Conservation (phyloP, 805 yeast genomes). For the Hanseniaspora guilliermondii region DNA sequence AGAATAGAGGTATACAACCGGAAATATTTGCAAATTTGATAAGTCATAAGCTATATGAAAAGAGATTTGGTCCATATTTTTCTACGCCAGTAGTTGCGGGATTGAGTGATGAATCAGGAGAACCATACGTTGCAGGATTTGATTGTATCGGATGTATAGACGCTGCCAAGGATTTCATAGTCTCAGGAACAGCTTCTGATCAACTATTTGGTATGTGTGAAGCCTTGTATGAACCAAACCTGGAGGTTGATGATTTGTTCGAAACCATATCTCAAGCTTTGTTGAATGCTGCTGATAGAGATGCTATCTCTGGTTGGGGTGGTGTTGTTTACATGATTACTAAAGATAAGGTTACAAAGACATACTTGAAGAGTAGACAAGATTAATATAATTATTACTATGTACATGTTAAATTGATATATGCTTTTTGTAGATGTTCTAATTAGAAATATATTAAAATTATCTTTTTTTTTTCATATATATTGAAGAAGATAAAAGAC, state of each 20-base stretch:
- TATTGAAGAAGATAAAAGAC: too few relatives aligned
- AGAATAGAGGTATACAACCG: conserved; percentile 87
- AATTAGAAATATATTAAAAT: neutral
- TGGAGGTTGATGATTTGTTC: conserved; percentile 89
- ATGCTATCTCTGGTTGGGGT: conserved; percentile 97
- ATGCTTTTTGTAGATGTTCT: neutral
- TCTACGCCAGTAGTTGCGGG: conserved; percentile 97
- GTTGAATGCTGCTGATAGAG: conserved; percentile 91
- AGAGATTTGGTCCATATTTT: conserved; percentile 91
- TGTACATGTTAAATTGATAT: neutral
- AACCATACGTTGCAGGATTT: conserved; percentile 90
- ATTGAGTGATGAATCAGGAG: conserved; percentile 61
- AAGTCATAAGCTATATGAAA: conserved; percentile 77
- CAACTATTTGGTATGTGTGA: conserved; percentile 99
- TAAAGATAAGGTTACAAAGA: conserved; percentile 79
- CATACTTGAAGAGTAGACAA: conserved; percentile 86
- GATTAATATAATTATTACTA: conserved; percentile 39
- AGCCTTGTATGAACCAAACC: conserved; percentile 80
- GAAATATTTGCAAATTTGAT: conserved; percentile 85
- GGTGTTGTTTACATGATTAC: conserved; percentile 86
- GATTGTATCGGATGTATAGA: conserved; percentile 96
- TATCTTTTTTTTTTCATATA: too few relatives aligned
- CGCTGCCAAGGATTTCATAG: conserved; percentile 86
- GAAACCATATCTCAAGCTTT: conserved; percentile 92
- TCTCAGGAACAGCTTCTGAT: conserved; percentile 91